Evolutionary conservation across 352 stramenopile genomes (phyloP).

Genomic region (Phytophthora podocarpi): DNA sequence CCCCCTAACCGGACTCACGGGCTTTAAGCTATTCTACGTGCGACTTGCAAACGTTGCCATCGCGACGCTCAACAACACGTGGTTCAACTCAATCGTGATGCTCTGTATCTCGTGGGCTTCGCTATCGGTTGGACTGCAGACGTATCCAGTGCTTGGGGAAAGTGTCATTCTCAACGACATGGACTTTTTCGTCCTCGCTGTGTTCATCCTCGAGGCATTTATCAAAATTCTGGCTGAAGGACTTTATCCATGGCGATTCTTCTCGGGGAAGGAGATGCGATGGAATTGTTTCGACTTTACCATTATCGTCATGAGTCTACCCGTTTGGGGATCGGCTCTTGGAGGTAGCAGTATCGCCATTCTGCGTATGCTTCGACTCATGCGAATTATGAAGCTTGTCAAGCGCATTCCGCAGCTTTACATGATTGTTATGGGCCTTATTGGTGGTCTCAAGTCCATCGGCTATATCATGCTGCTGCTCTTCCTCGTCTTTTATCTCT

Average conservation of each 20-base stretch:
- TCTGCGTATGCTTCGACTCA: slow-evolving; percentile 83
- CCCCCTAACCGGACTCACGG: slow-evolving; percentile 40
- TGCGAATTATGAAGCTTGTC: slow-evolving; percentile 92
- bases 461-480: slow-evolving; percentile 91
- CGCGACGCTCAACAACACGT: slow-evolving; percentile 49
- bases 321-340: slow-evolving; percentile 66
- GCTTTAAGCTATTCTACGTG: slow-evolving; percentile 39
- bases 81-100: slow-evolving; percentile 75
- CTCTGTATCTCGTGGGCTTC: slow-evolving; percentile 82
- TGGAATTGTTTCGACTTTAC: slow-evolving; percentile 90
- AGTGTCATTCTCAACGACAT: slow-evolving; percentile 61
- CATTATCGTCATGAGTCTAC: slow-evolving; percentile 83
- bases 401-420: slow-evolving; percentile 90
- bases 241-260: slow-evolving; percentile 74
- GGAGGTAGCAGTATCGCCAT: slow-evolving; percentile 80
- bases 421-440: slow-evolving; percentile 92
- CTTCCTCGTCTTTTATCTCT: slow-evolving; percentile 90
- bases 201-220: slow-evolving; percentile 79
- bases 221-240: slow-evolving; percentile 86
- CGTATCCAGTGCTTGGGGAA: slow-evolving; percentile 54
- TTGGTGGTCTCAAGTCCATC: slow-evolving; percentile 88
- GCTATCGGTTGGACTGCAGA: slow-evolving; percentile 83
- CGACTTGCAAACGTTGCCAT: slow-evolving; percentile 47
- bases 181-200: slow-evolving; percentile 64
- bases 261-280: slow-evolving; percentile 69